Evolutionary conservation across 169 alveolate species (phyloP).

Genomic region (Condylostoma magnum): DNA sequence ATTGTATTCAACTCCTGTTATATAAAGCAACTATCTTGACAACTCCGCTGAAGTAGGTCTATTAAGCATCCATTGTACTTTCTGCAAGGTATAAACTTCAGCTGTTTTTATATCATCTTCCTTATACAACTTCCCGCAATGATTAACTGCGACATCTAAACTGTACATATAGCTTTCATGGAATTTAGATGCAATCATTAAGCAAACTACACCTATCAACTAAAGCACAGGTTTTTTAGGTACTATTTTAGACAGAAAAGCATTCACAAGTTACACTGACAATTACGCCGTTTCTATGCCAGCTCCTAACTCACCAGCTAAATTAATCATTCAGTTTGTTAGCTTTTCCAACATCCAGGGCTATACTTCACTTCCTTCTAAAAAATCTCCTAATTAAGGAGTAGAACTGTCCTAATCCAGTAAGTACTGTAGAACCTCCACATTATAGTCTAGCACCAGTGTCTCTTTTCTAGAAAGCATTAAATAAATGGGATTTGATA

Average conservation of each 20-base stretch:
- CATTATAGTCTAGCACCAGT: no score
- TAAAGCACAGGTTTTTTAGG: conserved; percentile 9
- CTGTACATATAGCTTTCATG: neutral
- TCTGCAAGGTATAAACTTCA: conserved; percentile 7
- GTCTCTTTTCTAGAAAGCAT: neutral
- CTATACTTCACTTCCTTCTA: no score
- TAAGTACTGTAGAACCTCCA: no score
- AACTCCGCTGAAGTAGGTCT: conserved; percentile 27
- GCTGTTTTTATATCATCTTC: neutral
- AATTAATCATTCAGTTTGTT: neutral
- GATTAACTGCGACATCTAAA: neutral
- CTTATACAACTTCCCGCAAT: neutral
- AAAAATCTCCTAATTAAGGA: no score
- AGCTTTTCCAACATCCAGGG: conserved; percentile 21
- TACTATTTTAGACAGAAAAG: neutral
- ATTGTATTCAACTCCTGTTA: conserved; percentile 24
- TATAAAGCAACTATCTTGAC: conserved; percentile 1
- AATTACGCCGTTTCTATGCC: conserved; percentile 11
- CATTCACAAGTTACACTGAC: neutral
- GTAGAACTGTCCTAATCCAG: no score
- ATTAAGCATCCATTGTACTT: neutral
- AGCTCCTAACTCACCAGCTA: conserved; percentile 6
- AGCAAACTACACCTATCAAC: neutral
- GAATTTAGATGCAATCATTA: conserved; percentile 7
- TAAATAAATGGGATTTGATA: conserved; percentile 44